These are phyloP conservation scores for Abelmoschus esculentus DNA, from an alignment of 345 rosid species.

Conservation along the genomic window DNA sequence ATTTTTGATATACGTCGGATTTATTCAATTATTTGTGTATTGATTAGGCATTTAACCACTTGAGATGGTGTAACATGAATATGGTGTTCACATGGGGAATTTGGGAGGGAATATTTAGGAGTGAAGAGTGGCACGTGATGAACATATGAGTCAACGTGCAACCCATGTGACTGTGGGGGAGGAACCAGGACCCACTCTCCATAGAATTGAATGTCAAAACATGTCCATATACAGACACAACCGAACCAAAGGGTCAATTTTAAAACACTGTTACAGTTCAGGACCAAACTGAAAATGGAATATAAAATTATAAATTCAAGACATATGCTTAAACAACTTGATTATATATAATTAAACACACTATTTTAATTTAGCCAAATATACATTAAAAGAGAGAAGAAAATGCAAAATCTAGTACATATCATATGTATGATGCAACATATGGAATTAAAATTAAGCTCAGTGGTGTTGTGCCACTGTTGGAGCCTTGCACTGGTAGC, in stretches of 20 bases:
- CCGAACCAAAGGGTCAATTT: too few relatives aligned
- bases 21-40: not conserved
- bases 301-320: too few relatives aligned
- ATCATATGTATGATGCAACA: constrained; percentile 57
- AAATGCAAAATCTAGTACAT: constrained; percentile 40
- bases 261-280: not conserved
- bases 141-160: constrained; percentile 34
- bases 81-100: constrained; percentile 10
- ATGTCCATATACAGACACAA: constrained; percentile 16
- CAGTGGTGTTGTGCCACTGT: constrained; percentile 38
- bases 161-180: constrained; percentile 42
- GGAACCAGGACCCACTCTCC: constrained; percentile 40
- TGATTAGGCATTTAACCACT: not conserved
- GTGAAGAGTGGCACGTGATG: constrained; percentile 58
- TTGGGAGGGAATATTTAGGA: constrained; percentile 21
- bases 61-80: too few relatives aligned
- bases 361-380: constrained; percentile 25
- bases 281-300: not conserved
- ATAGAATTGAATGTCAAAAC: constrained; percentile 18
- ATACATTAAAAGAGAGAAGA: not conserved
- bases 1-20: too few relatives aligned
- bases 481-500: constrained; percentile 93
- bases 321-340: too few relatives aligned
- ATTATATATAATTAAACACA: constrained; percentile 4
- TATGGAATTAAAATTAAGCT: constrained; percentile 17